A percentile compares a stretch with the other conserved stretches of the same genome.
Evolutionary conservation across 1,284 basidiomycete species (phyloP).

Genomic region (Cutaneotrichosporon arboriforme): DNA sequence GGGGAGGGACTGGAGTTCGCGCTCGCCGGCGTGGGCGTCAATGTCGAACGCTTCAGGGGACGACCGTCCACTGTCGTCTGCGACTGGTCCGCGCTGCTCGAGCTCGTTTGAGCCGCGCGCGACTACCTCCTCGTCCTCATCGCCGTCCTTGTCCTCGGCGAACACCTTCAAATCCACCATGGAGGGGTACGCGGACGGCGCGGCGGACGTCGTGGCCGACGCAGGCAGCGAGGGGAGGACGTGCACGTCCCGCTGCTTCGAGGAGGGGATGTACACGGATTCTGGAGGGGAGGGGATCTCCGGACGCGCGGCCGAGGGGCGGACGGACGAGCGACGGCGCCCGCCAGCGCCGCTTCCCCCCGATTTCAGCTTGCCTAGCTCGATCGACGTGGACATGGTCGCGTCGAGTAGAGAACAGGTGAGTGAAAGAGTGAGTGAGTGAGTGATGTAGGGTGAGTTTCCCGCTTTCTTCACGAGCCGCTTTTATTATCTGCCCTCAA

Average conservation of each 20-base stretch:
- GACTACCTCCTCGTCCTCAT: background rate
- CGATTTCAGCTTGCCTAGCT: background rate
- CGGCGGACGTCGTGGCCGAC: background rate
- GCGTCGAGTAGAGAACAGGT: background rate
- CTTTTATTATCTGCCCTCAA: too few species aligned
- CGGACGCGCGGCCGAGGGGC: background rate
- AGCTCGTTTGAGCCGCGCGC: background rate
- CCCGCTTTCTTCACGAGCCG: too few species aligned
- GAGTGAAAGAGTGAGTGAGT: background rate
- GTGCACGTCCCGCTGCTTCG: background rate
- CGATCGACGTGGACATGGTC: background rate
- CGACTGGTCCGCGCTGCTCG: too few species aligned
- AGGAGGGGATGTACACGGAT: conserved; percentile 3
- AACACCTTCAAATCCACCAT: background rate
- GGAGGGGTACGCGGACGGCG: background rate
- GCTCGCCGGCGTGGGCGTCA: background rate
- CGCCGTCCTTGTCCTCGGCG: background rate
- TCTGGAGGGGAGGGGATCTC: background rate
- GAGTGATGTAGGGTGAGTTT: too few species aligned
- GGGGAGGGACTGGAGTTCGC: conserved; percentile 21
- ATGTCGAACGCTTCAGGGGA: background rate
- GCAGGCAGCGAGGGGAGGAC: conserved; percentile 1
- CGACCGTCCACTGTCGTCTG: background rate
- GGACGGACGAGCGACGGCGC: background rate
- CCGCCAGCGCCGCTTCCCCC: background rate